Conservation (phyloP, 2,329 filamentous ascomycete species). For the Rutstroemia sp. region DNA sequence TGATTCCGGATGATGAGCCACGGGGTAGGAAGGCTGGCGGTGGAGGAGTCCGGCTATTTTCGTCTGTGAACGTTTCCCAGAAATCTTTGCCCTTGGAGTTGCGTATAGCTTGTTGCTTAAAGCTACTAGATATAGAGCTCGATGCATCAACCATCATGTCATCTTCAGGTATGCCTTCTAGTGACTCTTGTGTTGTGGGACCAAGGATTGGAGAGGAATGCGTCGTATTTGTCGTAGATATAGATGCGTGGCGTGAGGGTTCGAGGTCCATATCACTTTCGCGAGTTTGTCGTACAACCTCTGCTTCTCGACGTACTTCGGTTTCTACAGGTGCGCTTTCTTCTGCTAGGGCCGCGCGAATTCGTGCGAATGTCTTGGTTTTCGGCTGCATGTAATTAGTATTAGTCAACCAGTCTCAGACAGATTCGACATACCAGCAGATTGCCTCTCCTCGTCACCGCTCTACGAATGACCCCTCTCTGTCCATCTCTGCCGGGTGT, state of each 20-base stretch:
- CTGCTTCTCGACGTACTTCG: slow-evolving; percentile 83
- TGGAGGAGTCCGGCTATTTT: slow-evolving; percentile 45
- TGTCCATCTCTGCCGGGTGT: slow-evolving; percentile 47
- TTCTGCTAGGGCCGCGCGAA: slow-evolving; percentile 81
- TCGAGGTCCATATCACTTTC: slow-evolving; percentile 72
- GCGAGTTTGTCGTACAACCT: slow-evolving; percentile 90
- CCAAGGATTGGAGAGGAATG: slow-evolving; percentile 62
- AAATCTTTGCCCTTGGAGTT: slow-evolving; percentile 67
- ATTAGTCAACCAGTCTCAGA: background rate
- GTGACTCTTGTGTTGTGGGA: slow-evolving; percentile 51
- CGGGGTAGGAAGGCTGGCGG: slow-evolving; percentile 51
- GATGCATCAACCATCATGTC: slow-evolving; percentile 53
- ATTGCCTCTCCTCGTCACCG: slow-evolving; percentile 82
- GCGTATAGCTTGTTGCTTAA: slow-evolving; percentile 65
- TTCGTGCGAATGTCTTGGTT: slow-evolving; percentile 90
- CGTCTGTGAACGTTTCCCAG: slow-evolving; percentile 74
- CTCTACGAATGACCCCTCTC: slow-evolving; percentile 70
- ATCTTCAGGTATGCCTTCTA: slow-evolving; percentile 66
- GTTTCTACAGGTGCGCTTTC: slow-evolving; percentile 82
- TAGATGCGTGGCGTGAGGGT: slow-evolving; percentile 36
- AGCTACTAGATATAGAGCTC: slow-evolving; percentile 49
- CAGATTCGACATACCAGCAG: slow-evolving; percentile 57
- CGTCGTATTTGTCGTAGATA: slow-evolving; percentile 34
- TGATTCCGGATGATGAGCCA: slow-evolving; percentile 52
- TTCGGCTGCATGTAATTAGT: slow-evolving; percentile 61